A percentile compares a stretch with the other conserved stretches of the same genome.
Evolutionary conservation across 495 filamentous ascomycete genomes (phyloP).

Genomic region (Aspergillus funiculosus): DNA sequence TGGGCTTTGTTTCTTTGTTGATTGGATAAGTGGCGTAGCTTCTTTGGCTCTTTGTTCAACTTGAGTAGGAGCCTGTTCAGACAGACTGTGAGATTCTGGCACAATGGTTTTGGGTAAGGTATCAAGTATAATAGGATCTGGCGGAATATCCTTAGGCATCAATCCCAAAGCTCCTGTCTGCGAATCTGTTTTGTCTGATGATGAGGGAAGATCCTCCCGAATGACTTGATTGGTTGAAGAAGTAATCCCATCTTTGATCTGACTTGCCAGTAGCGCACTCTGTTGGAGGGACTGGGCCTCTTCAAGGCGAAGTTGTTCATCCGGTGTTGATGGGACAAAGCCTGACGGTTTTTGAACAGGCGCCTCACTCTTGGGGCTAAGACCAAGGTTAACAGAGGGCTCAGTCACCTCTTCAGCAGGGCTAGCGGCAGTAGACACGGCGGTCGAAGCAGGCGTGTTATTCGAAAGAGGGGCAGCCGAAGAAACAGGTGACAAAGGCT

Average conservation of each 20-base stretch:
- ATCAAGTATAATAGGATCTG: slow-evolving; percentile 16
- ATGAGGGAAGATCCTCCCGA: slow-evolving; percentile 19
- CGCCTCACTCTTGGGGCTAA: slow-evolving; percentile 24
- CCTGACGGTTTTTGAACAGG: slow-evolving; percentile 17
- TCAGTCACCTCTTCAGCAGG: slow-evolving; percentile 35
- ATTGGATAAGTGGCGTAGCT: slow-evolving; percentile 9
- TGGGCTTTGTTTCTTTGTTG: slow-evolving; percentile 20
- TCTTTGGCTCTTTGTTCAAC: slow-evolving; percentile 14
- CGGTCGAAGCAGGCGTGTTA: slow-evolving; percentile 36
- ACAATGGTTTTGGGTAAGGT: slow-evolving; percentile 1
- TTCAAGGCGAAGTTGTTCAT: slow-evolving; percentile 47
- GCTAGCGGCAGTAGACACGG: slow-evolving; percentile 39
- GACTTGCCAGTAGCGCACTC: slow-evolving; percentile 20
- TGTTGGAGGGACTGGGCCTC: slow-evolving; percentile 41
- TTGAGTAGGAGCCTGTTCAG: slow-evolving; percentile 8
- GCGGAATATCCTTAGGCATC: not conserved
- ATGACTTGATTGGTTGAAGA: slow-evolving; percentile 26
- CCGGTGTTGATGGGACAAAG: slow-evolving; percentile 40
- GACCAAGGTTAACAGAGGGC: slow-evolving; percentile 19
- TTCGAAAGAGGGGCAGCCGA: slow-evolving; percentile 40
- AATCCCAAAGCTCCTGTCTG: slow-evolving; percentile 21
- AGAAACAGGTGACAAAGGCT: slow-evolving; percentile 42
- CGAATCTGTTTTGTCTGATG: slow-evolving; percentile 15
- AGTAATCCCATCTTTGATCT: slow-evolving; percentile 15
- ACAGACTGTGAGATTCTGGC: slow-evolving; percentile 12